A percentile compares a stretch with the other conserved stretches of the same genome.
Conservation (phyloP, 768 basidiomycete genomes). For the Lactarius evosmus region DNA sequence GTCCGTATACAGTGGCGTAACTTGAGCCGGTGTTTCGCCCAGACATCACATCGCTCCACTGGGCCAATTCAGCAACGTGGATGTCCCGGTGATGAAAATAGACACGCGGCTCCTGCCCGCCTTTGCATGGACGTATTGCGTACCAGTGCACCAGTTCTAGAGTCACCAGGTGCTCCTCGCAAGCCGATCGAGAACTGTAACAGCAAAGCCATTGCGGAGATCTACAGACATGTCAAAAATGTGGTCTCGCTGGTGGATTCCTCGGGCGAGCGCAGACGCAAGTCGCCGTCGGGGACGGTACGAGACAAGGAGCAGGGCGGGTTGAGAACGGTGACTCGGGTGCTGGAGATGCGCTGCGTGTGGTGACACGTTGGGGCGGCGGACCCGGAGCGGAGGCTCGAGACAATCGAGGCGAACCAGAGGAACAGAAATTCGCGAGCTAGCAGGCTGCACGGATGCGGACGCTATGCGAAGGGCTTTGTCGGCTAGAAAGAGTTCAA, state of each 20-base stretch:
- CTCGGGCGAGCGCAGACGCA: slow-evolving; percentile 46
- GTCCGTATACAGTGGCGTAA: too few species aligned
- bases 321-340: slow-evolving; percentile 57
- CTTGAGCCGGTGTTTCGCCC: too few species aligned
- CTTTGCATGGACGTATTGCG: not conserved
- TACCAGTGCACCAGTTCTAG: slow-evolving; percentile 71
- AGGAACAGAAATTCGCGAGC: slow-evolving; percentile 73
- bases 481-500: slow-evolving; percentile 83
- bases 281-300: slow-evolving; percentile 43
- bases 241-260: slow-evolving; percentile 68
- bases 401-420: slow-evolving; percentile 89
- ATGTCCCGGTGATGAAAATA: not conserved
- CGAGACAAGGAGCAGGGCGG: slow-evolving; percentile 66
- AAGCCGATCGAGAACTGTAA: slow-evolving; percentile 71
- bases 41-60: not conserved
- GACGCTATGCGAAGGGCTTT: slow-evolving; percentile 50
- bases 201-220: slow-evolving; percentile 77
- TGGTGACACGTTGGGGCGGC: too few species aligned
- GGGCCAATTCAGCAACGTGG: too few species aligned
- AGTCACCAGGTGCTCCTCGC: slow-evolving; percentile 84
- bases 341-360: slow-evolving; percentile 72
- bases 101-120: not conserved
- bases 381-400: slow-evolving; percentile 80
- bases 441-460: slow-evolving; percentile 65
- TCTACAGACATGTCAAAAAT: slow-evolving; percentile 89